Base-by-base conservation (phyloP, 805 yeast genomes). In the Metschnikowia continentalis region DNA sequence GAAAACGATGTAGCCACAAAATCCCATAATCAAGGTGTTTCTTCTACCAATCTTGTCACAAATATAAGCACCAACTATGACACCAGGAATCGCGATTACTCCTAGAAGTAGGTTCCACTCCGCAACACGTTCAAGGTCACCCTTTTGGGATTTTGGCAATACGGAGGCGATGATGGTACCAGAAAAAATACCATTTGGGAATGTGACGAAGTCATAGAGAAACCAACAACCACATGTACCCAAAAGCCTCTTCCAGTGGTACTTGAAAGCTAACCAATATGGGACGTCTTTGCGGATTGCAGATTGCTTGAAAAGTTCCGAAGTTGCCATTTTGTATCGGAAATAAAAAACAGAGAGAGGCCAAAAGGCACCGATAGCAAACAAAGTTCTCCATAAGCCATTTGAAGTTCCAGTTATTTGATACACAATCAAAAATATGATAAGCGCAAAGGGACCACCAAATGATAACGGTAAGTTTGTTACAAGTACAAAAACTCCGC, bases 181-280 rank as follows among this genome's bases (percentile, higher is more conserved):
- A 5, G 86, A 78, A 64, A 84, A 85, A 47, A 84, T 76, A 63
- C 89, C 90, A 62, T 86, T 86, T 11, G 92, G 91, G 73, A 86
- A 87, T 6, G 88, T 82, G 59, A 87, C 87, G 60, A 86, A 87
- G 69, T 87, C 95, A 63, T 84, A 87, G 59, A 86, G 72, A 71
- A 86, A 86, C 94, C 94, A 87, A 51, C 86, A 79, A 5, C 81
- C 83, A 63, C 87, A 81, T 15, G 88, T 83, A 35, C 92, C 94
- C 32, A 86, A 56, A 20, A 87, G 62, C 50, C 88, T 71, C 40
- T 61, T 70, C 91, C 92, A 86, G 70, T 84, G 85, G 67, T 70
- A 86, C 61, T 79, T 82, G 51, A 84, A 48, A 0, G 83, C 82
- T 35, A 85, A 74, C 69, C 70, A 66, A 65, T 84, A 84, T 5